Evolutionary conservation across 495 filamentous ascomycete species (phyloP).

Genomic region (Aspergillus mulundensis): DNA sequence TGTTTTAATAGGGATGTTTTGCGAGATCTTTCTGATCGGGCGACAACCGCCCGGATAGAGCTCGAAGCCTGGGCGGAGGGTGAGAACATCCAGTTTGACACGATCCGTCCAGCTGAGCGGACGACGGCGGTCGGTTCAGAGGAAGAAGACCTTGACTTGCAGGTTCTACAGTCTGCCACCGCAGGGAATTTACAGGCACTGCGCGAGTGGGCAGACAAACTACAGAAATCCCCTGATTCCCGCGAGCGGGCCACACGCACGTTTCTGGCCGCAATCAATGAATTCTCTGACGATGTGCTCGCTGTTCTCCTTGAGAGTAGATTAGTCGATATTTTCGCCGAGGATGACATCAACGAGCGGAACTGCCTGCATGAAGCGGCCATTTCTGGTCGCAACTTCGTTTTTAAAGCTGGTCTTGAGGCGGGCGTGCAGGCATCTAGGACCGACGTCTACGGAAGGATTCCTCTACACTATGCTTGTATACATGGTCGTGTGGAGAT

Average conservation of each 20-base stretch:
- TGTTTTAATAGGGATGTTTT: conserved; percentile 97
- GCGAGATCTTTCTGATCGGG: conserved; percentile 92
- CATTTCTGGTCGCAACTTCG: conserved; percentile 76
- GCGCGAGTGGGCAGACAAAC: conserved; percentile 58
- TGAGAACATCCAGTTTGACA: conserved; percentile 78
- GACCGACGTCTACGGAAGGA: conserved; percentile 88
- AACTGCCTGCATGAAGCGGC: conserved; percentile 94
- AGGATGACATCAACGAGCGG: conserved; percentile 95
- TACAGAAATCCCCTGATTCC: conserved; percentile 52
- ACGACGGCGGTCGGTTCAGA: conserved; percentile 63
- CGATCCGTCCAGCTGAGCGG: conserved; percentile 55
- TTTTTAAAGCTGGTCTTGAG: conserved; percentile 68
- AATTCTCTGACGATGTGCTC: conserved; percentile 75
- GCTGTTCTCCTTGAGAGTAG: conserved; percentile 71
- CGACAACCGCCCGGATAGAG: conserved; percentile 87
- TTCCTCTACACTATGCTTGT: conserved; percentile 92
- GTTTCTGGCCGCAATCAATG: conserved; percentile 81
- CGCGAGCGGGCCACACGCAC: conserved; percentile 76
- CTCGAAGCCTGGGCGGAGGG: conserved; percentile 96
- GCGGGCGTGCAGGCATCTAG: conserved; percentile 69
- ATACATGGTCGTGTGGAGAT: conserved; percentile 89
- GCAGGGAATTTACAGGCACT: conserved; percentile 62
- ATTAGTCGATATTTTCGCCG: conserved; percentile 77
- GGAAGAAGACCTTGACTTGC: conserved; percentile 80
- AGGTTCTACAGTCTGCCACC: conserved; percentile 82